These are phyloP conservation scores for Pyricularia grisea DNA, from an alignment of 2,329 filamentous ascomycete species.

Conservation along the genomic window DNA sequence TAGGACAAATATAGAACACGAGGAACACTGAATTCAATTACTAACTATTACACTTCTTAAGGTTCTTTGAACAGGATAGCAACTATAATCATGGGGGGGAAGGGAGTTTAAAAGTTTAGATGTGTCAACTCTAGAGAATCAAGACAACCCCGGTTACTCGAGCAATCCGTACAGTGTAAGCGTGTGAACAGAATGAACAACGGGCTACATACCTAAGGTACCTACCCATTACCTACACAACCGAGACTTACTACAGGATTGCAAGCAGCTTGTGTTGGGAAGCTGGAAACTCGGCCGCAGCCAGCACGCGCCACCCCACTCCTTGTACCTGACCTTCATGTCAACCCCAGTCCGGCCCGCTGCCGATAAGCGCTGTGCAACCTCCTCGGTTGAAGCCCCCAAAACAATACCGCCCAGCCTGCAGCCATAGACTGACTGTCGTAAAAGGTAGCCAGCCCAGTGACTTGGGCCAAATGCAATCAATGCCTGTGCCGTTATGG, in stretches of 20 bases:
- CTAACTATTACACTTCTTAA: background rate
- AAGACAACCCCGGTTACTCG: background rate
- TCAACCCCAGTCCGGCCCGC: background rate
- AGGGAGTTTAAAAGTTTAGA: background rate
- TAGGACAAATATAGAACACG: background rate
- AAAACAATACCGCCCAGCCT: background rate
- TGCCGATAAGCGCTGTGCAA: background rate
- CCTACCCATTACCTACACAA: background rate
- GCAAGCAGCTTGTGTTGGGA: background rate
- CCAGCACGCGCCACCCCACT: background rate
- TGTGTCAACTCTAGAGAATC: background rate
- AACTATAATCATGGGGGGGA: background rate
- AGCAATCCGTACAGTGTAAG: background rate
- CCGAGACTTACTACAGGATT: background rate
- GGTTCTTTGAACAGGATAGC: background rate
- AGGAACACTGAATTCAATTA: background rate
- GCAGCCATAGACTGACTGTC: background rate
- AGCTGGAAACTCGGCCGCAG: background rate
- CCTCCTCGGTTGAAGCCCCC: background rate
- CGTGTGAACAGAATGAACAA: background rate
- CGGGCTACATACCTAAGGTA: too few relatives aligned
- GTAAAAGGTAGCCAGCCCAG: background rate
- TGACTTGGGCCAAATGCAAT: background rate
- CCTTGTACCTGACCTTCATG: background rate
- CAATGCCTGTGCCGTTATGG: background rate